phyloP scores from a whole-genome alignment of 2,329 filamentous ascomycete genomes.

The Aspergillus sp. region DNA sequence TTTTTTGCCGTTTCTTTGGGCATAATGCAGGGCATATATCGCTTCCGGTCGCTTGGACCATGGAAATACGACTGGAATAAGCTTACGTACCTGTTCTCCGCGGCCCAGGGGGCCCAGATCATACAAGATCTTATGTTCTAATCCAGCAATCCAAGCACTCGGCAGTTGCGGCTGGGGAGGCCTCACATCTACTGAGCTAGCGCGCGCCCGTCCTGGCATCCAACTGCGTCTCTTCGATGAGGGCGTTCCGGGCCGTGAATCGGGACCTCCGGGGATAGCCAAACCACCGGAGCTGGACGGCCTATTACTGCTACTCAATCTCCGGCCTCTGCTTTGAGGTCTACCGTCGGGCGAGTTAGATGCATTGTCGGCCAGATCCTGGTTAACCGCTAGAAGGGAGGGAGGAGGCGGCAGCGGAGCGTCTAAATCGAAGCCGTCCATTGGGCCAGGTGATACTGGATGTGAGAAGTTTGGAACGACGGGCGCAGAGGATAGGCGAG shows the following conservation, averaged over 20 bases:
- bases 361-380: slow-evolving; percentile 35
- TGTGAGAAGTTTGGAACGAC: slow-evolving; percentile 27
- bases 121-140: slow-evolving; percentile 57
- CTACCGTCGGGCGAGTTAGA: slow-evolving; percentile 33
- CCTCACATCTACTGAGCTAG: slow-evolving; percentile 33
- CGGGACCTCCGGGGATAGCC: slow-evolving; percentile 33
- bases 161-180: slow-evolving; percentile 31
- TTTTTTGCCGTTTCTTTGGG: too few relatives aligned
- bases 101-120: slow-evolving; percentile 52
- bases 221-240: slow-evolving; percentile 45
- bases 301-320: slow-evolving; percentile 31
- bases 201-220: slow-evolving; percentile 42
- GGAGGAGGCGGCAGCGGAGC: slow-evolving; percentile 40
- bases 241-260: slow-evolving; percentile 34
- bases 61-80: neutral
- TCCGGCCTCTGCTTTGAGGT: slow-evolving; percentile 39
- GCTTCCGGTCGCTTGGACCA: neutral
- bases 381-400: slow-evolving; percentile 38
- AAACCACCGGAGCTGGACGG: slow-evolving; percentile 36
- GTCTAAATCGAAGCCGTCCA: slow-evolving; percentile 31
- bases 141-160: slow-evolving; percentile 59
- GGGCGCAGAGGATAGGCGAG: slow-evolving; percentile 36
- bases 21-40: neutral
- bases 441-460: slow-evolving; percentile 22
- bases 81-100: slow-evolving; percentile 51